Conservation (phyloP, 2,329 filamentous ascomycete genomes). For the Colletotrichum tofieldiae region DNA sequence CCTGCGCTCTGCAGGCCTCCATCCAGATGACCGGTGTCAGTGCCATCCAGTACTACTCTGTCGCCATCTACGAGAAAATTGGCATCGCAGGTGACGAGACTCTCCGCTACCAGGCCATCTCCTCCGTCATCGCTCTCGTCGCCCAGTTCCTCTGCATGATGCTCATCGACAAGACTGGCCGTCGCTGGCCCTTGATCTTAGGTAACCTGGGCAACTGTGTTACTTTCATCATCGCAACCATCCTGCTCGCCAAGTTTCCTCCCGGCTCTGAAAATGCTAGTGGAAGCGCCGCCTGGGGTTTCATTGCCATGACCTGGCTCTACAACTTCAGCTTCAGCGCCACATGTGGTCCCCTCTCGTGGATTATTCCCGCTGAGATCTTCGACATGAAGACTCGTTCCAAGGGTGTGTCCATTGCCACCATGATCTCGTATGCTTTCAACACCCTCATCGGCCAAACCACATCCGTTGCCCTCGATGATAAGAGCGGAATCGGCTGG, state of each 20-base stretch:
- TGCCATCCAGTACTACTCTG: slow-evolving; percentile 83
- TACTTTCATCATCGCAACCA: slow-evolving; percentile 79
- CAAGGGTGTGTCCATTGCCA: slow-evolving; percentile 82
- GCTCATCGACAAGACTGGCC: slow-evolving; percentile 78
- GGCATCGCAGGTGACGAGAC: slow-evolving; percentile 77
- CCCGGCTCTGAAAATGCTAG: slow-evolving; percentile 62
- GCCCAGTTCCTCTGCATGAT: slow-evolving; percentile 79
- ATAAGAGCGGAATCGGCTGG: slow-evolving; percentile 61
- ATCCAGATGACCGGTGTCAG: slow-evolving; percentile 47
- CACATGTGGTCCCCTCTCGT: slow-evolving; percentile 77
- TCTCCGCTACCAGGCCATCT: slow-evolving; percentile 83
- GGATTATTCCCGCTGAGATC: slow-evolving; percentile 78
- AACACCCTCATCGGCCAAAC: slow-evolving; percentile 83
- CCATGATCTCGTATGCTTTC: slow-evolving; percentile 82
- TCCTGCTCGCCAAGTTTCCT: slow-evolving; percentile 71
- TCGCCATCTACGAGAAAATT: slow-evolving; percentile 77
- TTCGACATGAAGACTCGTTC: slow-evolving; percentile 84
- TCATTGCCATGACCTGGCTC: slow-evolving; percentile 82
- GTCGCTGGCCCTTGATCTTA: slow-evolving; percentile 79
- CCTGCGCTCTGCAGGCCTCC: slow-evolving; percentile 62
- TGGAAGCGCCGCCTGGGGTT: slow-evolving; percentile 74
- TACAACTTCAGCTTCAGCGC: slow-evolving; percentile 85
- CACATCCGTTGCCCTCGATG: slow-evolving; percentile 69
- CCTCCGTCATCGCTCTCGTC: slow-evolving; percentile 78
- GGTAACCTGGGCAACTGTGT: slow-evolving; percentile 81